Conservation (phyloP, 352 stramenopile genomes). For the Phytopythium chamaehyphon region DNA sequence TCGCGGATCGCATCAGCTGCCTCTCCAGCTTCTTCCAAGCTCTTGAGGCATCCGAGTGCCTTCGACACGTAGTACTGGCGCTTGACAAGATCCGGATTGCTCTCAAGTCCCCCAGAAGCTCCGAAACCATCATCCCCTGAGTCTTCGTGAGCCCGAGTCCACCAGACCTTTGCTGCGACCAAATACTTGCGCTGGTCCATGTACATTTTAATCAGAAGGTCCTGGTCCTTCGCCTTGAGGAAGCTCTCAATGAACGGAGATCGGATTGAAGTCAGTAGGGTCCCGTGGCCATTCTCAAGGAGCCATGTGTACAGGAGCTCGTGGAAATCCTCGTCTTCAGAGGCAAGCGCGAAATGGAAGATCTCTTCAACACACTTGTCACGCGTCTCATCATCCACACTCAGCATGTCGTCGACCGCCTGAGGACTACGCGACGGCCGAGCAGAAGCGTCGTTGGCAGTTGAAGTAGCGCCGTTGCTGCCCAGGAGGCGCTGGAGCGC, state of each 20-base stretch:
- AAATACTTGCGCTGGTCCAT: slow-evolving; percentile 87
- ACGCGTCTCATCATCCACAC: slow-evolving; percentile 60
- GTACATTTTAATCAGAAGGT: slow-evolving; percentile 83
- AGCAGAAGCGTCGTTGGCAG: slow-evolving; percentile 7
- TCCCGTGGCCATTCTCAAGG: slow-evolving; percentile 60
- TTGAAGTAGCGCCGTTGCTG: slow-evolving; percentile 16
- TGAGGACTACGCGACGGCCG: slow-evolving; percentile 44
- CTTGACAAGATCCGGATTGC: slow-evolving; percentile 74
- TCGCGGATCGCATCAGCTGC: slow-evolving; percentile 68
- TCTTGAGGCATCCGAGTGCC: slow-evolving; percentile 70
- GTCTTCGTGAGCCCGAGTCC: slow-evolving; percentile 66
- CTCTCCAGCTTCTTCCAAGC: slow-evolving; percentile 66
- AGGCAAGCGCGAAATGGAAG: slow-evolving; percentile 72
- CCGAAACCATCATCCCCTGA: slow-evolving; percentile 39
- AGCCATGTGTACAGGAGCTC: slow-evolving; percentile 80
- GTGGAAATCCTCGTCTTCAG: slow-evolving; percentile 71
- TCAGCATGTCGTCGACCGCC: slow-evolving; percentile 71
- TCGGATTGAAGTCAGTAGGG: slow-evolving; percentile 57
- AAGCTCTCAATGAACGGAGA: slow-evolving; percentile 82
- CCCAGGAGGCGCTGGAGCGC: slow-evolving; percentile 55
- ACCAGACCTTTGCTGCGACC: slow-evolving; percentile 80
- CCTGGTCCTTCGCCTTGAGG: slow-evolving; percentile 78
- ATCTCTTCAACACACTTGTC: slow-evolving; percentile 66
- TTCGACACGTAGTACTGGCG: slow-evolving; percentile 84
- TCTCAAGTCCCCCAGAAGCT: slow-evolving; percentile 31